Base-by-base conservation (phyloP, 148 eudicot genomes). In the Agrostemma githago region DNA sequence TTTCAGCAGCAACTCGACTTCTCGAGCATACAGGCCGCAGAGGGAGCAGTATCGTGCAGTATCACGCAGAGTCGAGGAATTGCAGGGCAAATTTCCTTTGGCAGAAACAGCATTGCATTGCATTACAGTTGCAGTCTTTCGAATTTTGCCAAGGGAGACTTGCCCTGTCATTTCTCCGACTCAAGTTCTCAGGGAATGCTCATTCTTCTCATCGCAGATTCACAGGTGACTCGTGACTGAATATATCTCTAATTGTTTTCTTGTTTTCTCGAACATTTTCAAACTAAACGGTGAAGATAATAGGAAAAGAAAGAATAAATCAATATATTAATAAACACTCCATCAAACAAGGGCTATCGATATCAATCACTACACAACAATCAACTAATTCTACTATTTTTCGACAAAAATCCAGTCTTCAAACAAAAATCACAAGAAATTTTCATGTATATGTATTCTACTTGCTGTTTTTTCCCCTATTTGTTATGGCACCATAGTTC, bases 391-490 rank as follows among this genome's bases (percentile, higher is more conserved):
- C 77, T 72, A 60, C 64, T 42, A 51, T 51, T 62, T 10, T 61
- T 41, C 62, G 79, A 74, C 78, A 76, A 48, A 67, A 83, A 70
- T 62, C 57, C 57, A 83, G 60, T 16, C 73, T 66, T 66, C 46
- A 73, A 80, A 79, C 78, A 79, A 70, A 79, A 70, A 69, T 79
- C 74, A 51, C 63, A 76, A 19, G 14, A 62, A 43, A 43, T 34
- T 26, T 64, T 17, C 42, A 75, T 76, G 61, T 79, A 74, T 83
- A 62, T n/a, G 39, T 77, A 34, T 66, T 54, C 71, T 73, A 20
- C n/a, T 8, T 54, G 48, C 53, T 43, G 65, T 51, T 20, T 21
- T 20, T 60, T 15, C 1, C 11, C 20, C 38, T 5, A 6, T 26
- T 6, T 5, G 42, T n/a, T 15, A 51, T 58, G 43, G 3, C 40